Base-by-base conservation (phyloP, 2,329 filamentous ascomycete species). In the Tolypocladium guangdongense region DNA sequence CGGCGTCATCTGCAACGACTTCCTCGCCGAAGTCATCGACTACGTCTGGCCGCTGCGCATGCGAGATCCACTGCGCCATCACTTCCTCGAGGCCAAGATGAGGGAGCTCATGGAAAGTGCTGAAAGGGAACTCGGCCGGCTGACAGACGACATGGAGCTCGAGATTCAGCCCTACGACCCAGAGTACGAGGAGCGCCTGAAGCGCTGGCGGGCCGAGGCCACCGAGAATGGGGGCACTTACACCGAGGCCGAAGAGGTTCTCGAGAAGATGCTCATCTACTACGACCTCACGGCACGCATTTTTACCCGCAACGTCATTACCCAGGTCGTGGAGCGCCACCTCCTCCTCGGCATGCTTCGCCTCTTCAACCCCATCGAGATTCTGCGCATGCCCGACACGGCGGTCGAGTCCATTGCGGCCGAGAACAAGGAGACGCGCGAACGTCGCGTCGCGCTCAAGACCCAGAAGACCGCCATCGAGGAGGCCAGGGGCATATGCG, bases 261-360 rank as follows among this genome's bases (percentile, higher is more conserved):
- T 78, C 30, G 76, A 78, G 62, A 78, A 78, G 68, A 78, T 78
- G 76, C 67, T 78, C 51, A 78, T 78, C 56, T 78, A 76, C 66
- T 78, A 78, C 56, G 75, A 78, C 39, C 69, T 78, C 10, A 76
- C 75, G 2, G 74, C 74, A 7, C 74, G 76, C 60, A 75, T 74
- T 49, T 78, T 78, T 55, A 77, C 75, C 32, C 69, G 76, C 52
- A 78, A 78, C 56, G 71, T 76, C 53, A 77, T 78, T 52, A 78
- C 75, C 0, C 76, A 78, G 55, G 75, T 78, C 0, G 72, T 76
- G 0, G 76, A 78, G 62, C 70, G 76, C 0, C 76, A 78, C 53
- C 64, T 78, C 3, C 67, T 78, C 12, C 70, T 77, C 39, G 75
- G 76, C 33, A 76, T 78, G 73, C 71, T 78, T 49, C 67, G 72